Evolutionary conservation across 257 asterid genomes (phyloP), one percentile per base, ranked within the genome.

Genomic region (Gentiana straminea): DNA sequence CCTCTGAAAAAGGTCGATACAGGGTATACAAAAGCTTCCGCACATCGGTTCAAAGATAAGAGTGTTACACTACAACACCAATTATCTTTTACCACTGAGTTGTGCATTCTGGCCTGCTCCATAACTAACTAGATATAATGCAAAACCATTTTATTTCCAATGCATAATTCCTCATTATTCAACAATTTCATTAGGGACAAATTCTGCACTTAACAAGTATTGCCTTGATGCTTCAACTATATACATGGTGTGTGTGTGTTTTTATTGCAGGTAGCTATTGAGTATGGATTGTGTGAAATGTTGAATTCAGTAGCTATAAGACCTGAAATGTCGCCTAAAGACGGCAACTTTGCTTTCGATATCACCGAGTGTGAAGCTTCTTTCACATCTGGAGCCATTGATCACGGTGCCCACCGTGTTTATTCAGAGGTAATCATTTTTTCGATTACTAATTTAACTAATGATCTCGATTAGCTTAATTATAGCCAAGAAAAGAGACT

Each of bases 271-370:
- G 98, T 84, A 37, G 77, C 98, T 1, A 54, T 91, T 43, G 96
- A 91, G 61, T 82, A 70, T 59, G 98, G 96, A 39, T 70, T 87
- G 74, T 84, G 77, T 58, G 98, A 86, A 79, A 83, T 84, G 92
- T 48, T 91, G 85, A 91, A 86, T 60, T 55, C 74, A 4, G 50
- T 57, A 53, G 91, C 95, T 33, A 75, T 86, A 71, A 75, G 94
- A 78, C 71, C 74, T 49, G 49, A 68, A 13, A 80, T 73, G 64
- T 87, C 94, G 59, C 98, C 96, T 7, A 78, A 81, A 65, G 92
- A 91, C 52, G 86, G 86, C 66, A 55, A 69, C 36, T 86, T 91
- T 41, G 79, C 70, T 51, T 91, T 91, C 60, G 74, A 71, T 53
- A 67, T 79, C 66, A 63, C 89, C 8, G 58, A 72, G 7, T 91